Percentiles rank a stretch among this genome's conserved stretches.
Conservation (phyloP, 106 monocot species). For the Gastrodia elata region DNA sequence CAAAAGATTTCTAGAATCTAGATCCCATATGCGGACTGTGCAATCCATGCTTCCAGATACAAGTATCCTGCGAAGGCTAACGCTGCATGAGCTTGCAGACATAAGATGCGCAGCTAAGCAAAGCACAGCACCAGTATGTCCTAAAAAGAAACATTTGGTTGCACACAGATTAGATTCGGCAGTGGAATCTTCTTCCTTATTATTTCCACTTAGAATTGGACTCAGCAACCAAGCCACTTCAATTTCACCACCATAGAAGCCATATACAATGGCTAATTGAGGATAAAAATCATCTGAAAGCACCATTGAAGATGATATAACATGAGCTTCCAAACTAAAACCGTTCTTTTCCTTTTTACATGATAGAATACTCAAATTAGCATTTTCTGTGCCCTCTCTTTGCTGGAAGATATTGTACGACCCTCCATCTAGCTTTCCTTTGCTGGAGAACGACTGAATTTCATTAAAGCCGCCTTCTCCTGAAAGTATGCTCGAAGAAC, state of each 20-base stretch:
- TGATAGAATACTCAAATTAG: background rate
- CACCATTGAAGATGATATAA: constrained; percentile 72
- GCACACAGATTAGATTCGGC: constrained; percentile 13
- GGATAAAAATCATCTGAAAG: constrained; percentile 62
- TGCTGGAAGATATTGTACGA: background rate
- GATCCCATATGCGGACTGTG: constrained; percentile 81
- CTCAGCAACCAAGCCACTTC: constrained; percentile 49
- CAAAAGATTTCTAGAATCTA: constrained; percentile 48
- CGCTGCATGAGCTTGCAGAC: constrained; percentile 15
- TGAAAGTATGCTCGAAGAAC: constrained; percentile 18
- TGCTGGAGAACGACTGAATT: background rate
- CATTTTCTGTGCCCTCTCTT: background rate
- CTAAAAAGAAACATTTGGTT: constrained; percentile 36
- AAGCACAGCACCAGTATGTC: constrained; percentile 69
- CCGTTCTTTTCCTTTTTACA: background rate
- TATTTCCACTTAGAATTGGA: constrained; percentile 18
- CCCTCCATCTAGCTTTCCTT: constrained; percentile 7
- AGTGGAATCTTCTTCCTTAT: constrained; percentile 10
- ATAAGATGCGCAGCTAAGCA: constrained; percentile 77
- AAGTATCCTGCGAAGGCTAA: constrained; percentile 20
- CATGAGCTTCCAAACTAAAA: constrained; percentile 9
- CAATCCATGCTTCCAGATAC: constrained; percentile 84
- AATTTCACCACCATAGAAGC: constrained; percentile 80
- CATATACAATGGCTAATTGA: constrained; percentile 68
- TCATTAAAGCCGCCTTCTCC: constrained; percentile 50